A percentile compares a stretch with the other conserved stretches of the same genome.
These are phyloP conservation scores for Amniculicola lignicola DNA, from an alignment of 495 filamentous ascomycete genomes.

Conservation along the genomic window DNA sequence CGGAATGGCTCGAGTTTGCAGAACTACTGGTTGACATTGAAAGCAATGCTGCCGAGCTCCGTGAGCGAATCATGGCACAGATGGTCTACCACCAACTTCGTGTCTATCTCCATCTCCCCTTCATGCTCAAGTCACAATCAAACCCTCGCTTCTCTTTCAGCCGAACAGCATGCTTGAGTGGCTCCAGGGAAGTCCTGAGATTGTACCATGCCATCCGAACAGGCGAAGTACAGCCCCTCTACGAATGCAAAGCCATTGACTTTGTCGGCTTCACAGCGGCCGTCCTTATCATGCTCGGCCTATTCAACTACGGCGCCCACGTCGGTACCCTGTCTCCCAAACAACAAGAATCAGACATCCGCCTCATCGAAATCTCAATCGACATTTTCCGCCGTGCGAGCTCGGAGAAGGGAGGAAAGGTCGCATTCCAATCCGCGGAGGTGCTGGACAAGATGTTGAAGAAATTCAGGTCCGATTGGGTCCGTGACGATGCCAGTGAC, in stretches of 20 bases:
- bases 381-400: conserved; percentile 46
- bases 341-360: conserved; percentile 49
- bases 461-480: conserved; percentile 23
- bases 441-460: conserved; percentile 44
- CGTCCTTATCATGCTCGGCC: conserved; percentile 50
- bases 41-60: conserved; percentile 32
- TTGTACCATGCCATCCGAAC: conserved; percentile 47
- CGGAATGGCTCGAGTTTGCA: conserved; percentile 36
- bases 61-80: conserved; percentile 45
- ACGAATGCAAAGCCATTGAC: conserved; percentile 54
- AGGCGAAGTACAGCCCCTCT: conserved; percentile 37
- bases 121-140: conserved; percentile 51
- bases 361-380: conserved; percentile 44
- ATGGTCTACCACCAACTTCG: conserved; percentile 49
- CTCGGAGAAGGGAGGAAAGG: conserved; percentile 46
- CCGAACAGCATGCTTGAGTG: conserved; percentile 47
- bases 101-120: conserved; percentile 53
- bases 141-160: conserved; percentile 46
- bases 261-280: conserved; percentile 55
- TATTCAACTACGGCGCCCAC: conserved; percentile 44
- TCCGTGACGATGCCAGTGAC: conserved; percentile 1
- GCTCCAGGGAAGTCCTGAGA: conserved; percentile 48
- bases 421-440: conserved; percentile 49
- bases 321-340: conserved; percentile 25
- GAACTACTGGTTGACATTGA: conserved; percentile 23